Percentiles rank a stretch among this genome's conserved stretches.
Evolutionary conservation across 2,329 filamentous ascomycete genomes (phyloP).

Genomic region (Epichloe baconii): DNA sequence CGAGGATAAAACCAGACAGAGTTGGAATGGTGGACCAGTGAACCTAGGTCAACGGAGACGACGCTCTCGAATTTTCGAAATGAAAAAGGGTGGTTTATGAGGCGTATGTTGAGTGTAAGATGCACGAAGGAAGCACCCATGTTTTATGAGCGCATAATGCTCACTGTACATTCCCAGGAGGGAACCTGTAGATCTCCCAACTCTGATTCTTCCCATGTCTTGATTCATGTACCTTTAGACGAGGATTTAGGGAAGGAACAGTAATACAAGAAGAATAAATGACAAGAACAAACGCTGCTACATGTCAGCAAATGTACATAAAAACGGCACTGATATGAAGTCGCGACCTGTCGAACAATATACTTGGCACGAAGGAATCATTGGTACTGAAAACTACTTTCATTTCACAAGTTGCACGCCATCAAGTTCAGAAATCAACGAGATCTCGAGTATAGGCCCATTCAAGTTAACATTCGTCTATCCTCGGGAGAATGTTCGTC

Average conservation of each 20-base stretch:
- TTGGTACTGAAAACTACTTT: too few species aligned
- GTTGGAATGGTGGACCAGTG: neutral
- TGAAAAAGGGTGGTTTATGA: neutral
- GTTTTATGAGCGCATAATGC: slow-evolving; percentile 16
- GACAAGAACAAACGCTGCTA: neutral
- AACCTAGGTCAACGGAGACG: neutral
- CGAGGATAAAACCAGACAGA: neutral
- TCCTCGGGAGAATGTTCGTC: slow-evolving; percentile 28
- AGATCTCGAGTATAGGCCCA: slow-evolving; percentile 13
- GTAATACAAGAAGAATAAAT: slow-evolving; percentile 15
- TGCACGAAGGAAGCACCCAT: slow-evolving; percentile 9
- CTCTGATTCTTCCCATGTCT: slow-evolving; percentile 29
- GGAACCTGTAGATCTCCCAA: slow-evolving; percentile 25
- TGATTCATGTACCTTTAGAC: slow-evolving; percentile 23
- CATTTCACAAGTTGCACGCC: too few species aligned
- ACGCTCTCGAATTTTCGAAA: slow-evolving; percentile 6
- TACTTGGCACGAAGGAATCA: too few species aligned
- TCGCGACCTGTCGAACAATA: too few species aligned
- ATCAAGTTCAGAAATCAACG: too few species aligned
- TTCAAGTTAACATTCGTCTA: slow-evolving; percentile 31
- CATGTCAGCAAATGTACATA: too few species aligned
- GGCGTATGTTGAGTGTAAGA: slow-evolving; percentile 3
- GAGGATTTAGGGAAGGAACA: slow-evolving; percentile 17
- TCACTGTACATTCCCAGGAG: slow-evolving; percentile 25
- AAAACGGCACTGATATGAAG: too few species aligned